Percentiles rank a stretch among this genome's conserved stretches.
Evolutionary conservation across 176 grass and related monocot genomes (phyloP).

Genomic region (Rhynchospora breviuscula): DNA sequence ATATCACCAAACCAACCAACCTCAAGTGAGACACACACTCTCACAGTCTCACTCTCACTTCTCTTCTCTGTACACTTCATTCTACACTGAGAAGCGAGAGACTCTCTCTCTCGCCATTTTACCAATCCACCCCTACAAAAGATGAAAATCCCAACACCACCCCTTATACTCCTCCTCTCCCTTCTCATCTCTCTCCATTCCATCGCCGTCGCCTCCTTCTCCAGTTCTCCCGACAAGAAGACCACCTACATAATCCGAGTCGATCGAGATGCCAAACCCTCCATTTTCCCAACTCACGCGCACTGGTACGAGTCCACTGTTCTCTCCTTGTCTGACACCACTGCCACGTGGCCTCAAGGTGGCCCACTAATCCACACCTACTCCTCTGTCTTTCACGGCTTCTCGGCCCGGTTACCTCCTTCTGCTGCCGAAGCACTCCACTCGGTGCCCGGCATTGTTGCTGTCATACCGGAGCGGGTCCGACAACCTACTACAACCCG

Average conservation of each 20-base stretch:
- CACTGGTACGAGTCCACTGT: conserved; percentile 89
- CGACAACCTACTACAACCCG: conserved; percentile 58
- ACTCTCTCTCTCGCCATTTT: neutral
- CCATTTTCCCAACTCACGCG: conserved; percentile 69
- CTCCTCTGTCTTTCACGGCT: conserved; percentile 66
- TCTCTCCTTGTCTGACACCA: conserved; percentile 29
- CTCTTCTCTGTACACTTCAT: neutral
- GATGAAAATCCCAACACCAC: neutral
- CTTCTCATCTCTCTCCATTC: neutral
- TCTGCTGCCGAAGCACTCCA: conserved; percentile 32
- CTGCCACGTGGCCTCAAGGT: conserved; percentile 38
- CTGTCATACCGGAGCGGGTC: conserved; percentile 65
- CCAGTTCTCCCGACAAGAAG: conserved; percentile 13
- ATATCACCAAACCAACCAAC: neutral
- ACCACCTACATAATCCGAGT: conserved; percentile 84
- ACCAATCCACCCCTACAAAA: neutral
- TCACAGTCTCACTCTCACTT: neutral
- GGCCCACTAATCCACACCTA: conserved; percentile 82
- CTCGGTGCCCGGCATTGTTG: conserved; percentile 39
- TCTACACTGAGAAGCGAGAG: neutral
- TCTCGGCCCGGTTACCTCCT: conserved; percentile 64
- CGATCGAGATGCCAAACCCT: conserved; percentile 85
- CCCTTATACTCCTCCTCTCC: neutral
- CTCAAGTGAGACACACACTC: too few relatives aligned
- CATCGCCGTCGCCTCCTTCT: neutral